These are phyloP conservation scores for Immersiella caudata DNA, from an alignment of 495 filamentous ascomycete genomes.

Conservation along the genomic window DNA sequence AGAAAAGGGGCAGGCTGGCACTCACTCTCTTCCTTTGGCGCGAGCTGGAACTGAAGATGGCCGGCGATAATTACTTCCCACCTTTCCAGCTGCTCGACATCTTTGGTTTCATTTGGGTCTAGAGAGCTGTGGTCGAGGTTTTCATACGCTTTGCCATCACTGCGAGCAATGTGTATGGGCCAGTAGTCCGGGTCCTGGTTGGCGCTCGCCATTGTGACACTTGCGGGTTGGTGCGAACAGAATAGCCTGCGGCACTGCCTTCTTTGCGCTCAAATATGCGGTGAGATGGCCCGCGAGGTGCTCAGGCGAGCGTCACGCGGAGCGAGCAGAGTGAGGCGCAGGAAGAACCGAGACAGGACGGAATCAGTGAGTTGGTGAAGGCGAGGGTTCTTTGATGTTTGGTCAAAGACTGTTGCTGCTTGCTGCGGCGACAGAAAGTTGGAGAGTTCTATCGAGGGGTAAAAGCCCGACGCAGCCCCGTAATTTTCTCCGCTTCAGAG, in stretches of 20 bases:
- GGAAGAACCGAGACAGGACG: too few species aligned
- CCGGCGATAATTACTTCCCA: constrained; percentile 40
- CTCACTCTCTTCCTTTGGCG: constrained; percentile 31
- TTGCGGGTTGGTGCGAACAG: not conserved
- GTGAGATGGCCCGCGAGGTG: too few species aligned
- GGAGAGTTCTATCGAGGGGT: not conserved
- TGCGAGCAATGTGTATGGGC: constrained; percentile 34
- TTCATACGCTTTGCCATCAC: constrained; percentile 33
- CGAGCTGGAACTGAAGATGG: constrained; percentile 33
- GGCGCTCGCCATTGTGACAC: not conserved
- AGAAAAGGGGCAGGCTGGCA: not conserved
- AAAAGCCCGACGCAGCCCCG: not conserved
- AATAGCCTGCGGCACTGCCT: not conserved
- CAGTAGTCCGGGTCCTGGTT: constrained; percentile 27
- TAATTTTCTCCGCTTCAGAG: not conserved
- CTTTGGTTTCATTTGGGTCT: constrained; percentile 28
- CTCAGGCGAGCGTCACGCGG: too few species aligned
- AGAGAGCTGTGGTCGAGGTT: constrained; percentile 32
- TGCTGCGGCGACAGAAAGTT: too few species aligned
- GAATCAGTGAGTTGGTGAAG: too few species aligned
- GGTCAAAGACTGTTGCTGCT: too few species aligned
- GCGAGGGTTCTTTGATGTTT: too few species aligned
- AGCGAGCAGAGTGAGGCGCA: too few species aligned
- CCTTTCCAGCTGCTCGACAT: constrained; percentile 35
- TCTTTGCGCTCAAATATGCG: not conserved